phyloP scores from a whole-genome alignment of 176 grass and related monocot species.

The Aegilops bicornis region DNA sequence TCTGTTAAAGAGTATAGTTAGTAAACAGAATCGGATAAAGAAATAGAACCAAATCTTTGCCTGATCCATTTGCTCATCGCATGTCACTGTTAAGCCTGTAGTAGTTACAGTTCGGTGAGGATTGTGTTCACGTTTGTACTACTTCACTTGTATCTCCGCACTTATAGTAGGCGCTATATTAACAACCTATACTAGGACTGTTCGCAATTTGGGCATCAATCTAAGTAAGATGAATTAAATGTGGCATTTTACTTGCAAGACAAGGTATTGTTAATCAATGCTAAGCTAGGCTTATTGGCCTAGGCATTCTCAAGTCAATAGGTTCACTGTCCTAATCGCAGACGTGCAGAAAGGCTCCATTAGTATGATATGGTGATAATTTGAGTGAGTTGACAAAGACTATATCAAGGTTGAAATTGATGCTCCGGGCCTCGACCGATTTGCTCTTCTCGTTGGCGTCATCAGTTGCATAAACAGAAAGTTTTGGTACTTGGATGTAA shows the following conservation, averaged over 20 bases:
- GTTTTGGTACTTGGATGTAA: neutral
- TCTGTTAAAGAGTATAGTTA: constrained; percentile 20
- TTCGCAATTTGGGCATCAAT: neutral
- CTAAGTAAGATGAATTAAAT: neutral
- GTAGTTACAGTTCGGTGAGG: constrained; percentile 40
- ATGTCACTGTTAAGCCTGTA: constrained; percentile 36
- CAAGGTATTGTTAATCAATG: neutral
- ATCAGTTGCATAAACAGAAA: constrained; percentile 4
- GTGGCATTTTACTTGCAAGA: constrained; percentile 1
- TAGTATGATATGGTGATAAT: constrained; percentile 1
- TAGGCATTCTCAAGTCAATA: constrained; percentile 15
- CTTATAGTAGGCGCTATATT: constrained; percentile 6
- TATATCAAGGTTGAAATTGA: constrained; percentile 7
- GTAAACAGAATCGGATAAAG: constrained; percentile 49
- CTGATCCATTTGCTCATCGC: constrained; percentile 31
- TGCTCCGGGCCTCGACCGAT: constrained; percentile 9
- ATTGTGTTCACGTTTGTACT: constrained; percentile 24
- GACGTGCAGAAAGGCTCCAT: constrained; percentile 19
- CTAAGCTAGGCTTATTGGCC: constrained; percentile 13
- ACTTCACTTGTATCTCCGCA: constrained; percentile 26
- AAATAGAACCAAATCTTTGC: constrained; percentile 36
- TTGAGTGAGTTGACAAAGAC: constrained; percentile 24
- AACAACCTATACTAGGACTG: constrained; percentile 14
- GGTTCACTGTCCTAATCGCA: constrained; percentile 11
- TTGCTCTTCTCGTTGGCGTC: neutral